Conservation (phyloP, 495 filamentous ascomycete genomes). For the Aspergillus bridgeri region DNA sequence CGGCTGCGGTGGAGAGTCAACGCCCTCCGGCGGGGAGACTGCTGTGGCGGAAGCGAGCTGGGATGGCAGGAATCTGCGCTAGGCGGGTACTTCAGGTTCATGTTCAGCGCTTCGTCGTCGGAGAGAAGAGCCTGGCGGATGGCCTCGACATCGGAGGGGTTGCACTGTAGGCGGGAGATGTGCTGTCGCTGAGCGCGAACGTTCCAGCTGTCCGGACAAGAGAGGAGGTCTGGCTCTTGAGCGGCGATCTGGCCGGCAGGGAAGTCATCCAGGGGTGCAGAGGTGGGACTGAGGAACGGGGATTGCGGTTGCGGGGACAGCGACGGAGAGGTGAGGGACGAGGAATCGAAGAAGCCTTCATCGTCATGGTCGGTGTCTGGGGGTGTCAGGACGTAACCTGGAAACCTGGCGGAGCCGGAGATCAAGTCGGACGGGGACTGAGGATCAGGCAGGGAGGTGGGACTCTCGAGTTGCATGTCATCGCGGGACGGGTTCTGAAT, state of each 20-base stretch:
- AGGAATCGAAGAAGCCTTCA: conserved; percentile 29
- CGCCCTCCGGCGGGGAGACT: conserved; percentile 5
- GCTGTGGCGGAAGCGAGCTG: conserved; percentile 39
- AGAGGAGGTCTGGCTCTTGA: conserved; percentile 11
- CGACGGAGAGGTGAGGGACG: conserved; percentile 22
- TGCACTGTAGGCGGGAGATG: conserved; percentile 43
- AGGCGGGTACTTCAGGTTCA: conserved; percentile 6
- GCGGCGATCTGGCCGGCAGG: conserved; percentile 5
- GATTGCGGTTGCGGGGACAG: conserved; percentile 21
- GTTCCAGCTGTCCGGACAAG: conserved; percentile 4
- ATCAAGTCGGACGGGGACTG: conserved; percentile 15
- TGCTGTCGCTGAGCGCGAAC: conserved; percentile 42
- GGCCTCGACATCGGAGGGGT: conserved; percentile 33
- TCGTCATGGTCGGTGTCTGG: conserved; percentile 45
- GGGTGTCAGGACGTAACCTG: conserved; percentile 39
- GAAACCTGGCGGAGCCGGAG: conserved; percentile 16
- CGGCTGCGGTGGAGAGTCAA: conserved; percentile 3
- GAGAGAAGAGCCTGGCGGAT: conserved; percentile 32
- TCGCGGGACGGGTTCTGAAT: conserved; percentile 25
- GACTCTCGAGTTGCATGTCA: conserved; percentile 6
- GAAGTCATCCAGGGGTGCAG: conserved; percentile 24
- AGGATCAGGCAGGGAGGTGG: conserved; percentile 8
- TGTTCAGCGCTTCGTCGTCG: conserved; percentile 18
- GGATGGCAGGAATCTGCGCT: conserved; percentile 42
- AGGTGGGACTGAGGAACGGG: conserved; percentile 37